Evolutionary conservation across 2,329 filamentous ascomycete genomes (phyloP).

Genomic region (Phaeoacremonium minimum): DNA sequence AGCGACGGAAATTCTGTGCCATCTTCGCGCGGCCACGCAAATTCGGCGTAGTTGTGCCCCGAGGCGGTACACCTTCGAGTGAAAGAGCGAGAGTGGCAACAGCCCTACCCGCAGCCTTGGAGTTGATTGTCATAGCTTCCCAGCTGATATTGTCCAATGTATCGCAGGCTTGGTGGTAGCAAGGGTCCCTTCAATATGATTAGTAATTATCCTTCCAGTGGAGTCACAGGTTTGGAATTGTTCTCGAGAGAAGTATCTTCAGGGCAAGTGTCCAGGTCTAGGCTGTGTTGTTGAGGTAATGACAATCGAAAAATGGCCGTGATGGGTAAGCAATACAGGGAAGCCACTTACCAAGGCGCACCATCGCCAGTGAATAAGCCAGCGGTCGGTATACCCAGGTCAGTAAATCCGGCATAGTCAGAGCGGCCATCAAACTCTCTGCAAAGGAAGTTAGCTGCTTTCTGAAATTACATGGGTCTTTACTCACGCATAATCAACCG

Average conservation of each 20-base stretch:
- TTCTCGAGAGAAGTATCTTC: too few relatives aligned
- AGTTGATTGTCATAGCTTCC: slow-evolving; percentile 25
- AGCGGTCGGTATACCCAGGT: slow-evolving; percentile 49
- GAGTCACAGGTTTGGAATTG: slow-evolving; percentile 27
- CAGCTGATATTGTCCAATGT: slow-evolving; percentile 30
- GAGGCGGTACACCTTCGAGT: slow-evolving; percentile 14
- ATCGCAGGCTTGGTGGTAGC: slow-evolving; percentile 31
- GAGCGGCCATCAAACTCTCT: slow-evolving; percentile 53
- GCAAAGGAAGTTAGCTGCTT: slow-evolving; percentile 34
- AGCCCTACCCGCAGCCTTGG: slow-evolving; percentile 43
- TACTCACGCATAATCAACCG: slow-evolving; percentile 14
- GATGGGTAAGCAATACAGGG: too few relatives aligned
- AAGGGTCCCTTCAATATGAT: too few relatives aligned
- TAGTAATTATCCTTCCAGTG: too few relatives aligned
- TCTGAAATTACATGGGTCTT: slow-evolving; percentile 22
- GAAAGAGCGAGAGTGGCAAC: slow-evolving; percentile 25
- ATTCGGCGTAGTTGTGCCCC: slow-evolving; percentile 10
- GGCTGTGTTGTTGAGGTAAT: too few relatives aligned
- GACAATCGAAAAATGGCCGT: too few relatives aligned
- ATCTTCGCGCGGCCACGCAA: slow-evolving; percentile 12
- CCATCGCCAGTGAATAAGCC: slow-evolving; percentile 59
- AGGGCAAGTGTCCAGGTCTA: too few relatives aligned
- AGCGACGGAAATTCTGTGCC: slow-evolving; percentile 10
- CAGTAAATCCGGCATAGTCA: slow-evolving; percentile 58
- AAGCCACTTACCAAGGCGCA: slow-evolving; percentile 22